A percentile compares a stretch with the other conserved stretches of the same genome.
Evolutionary conservation across 495 filamentous ascomycete species (phyloP).

Genomic region (Neurospora tetrasperma): DNA sequence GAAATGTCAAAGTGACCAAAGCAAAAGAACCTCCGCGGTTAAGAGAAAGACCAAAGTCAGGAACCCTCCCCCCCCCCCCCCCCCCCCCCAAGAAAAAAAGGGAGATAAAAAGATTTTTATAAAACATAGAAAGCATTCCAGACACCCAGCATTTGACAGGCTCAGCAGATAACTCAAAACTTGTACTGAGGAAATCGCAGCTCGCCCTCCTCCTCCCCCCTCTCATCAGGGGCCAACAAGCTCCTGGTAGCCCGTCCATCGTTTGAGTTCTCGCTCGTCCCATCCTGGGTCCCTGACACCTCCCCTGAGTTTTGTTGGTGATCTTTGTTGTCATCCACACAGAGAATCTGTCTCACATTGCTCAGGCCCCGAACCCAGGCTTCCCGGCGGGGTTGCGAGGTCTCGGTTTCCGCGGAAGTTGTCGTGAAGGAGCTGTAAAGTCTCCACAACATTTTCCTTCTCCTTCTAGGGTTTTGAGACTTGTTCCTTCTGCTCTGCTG

Average conservation of each 20-base stretch:
- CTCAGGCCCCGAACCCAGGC: neutral
- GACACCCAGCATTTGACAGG: neutral
- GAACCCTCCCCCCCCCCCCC: neutral
- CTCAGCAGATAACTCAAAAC: neutral
- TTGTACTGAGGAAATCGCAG: neutral
- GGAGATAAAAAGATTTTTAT: no score
- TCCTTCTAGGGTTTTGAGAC: neutral
- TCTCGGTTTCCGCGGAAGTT: neutral
- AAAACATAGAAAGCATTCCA: neutral
- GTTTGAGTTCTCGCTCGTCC: neutral
- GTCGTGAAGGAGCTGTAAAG: neutral
- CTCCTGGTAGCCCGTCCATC: neutral
- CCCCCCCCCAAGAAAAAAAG: neutral
- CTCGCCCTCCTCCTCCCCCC: neutral
- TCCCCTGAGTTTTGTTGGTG: neutral
- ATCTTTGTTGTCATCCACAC: neutral
- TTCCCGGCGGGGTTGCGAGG: neutral
- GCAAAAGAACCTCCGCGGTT: no score
- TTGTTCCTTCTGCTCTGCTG: neutral
- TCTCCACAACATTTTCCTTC: neutral
- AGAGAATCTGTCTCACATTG: neutral
- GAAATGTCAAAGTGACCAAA: no score
- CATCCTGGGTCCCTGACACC: neutral
- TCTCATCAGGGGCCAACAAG: neutral
- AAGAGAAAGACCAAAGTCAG: neutral